Evolutionary conservation across 345 rosid genomes (phyloP), one percentile per base, ranked within the genome.

Genomic region (Erodium maritimum): DNA sequence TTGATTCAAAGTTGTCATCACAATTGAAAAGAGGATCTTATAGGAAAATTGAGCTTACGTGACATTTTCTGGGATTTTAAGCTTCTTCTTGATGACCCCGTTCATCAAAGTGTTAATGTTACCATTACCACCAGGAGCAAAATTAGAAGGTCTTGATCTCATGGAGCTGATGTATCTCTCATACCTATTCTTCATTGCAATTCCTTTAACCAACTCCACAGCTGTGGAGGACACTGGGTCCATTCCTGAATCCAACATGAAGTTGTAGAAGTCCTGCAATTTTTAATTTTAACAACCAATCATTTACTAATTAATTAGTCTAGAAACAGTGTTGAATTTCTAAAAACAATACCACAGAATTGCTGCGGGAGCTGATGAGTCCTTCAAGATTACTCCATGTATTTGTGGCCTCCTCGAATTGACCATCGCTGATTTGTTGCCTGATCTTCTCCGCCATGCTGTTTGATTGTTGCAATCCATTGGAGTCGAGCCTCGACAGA

Each of bases 251-350:
- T 84, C 96, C 73, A 73, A 61, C 4, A 91, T 69, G 59, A 88
- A 88, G 58, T 91, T 91, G 63, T 91, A 86, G 58, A 91, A 84
- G 55, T 91, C 95, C 95, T 88, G 77, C 67, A 65, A 33, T n/a
- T n/a, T 21, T 12, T 51, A 60, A 19, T 24, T 22, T 24, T 42
- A n/a, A 16, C 7, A 20, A n/a, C n/a, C n/a, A n/a, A n/a, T n/a
- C 23, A 19, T 53, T 53, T 18, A 0, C 0, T 19, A n/a, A 19
- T 22, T 21, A 23, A 22, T 55, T 57, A n/a, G n/a, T n/a, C n/a
- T n/a, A n/a, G n/a, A n/a, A n/a, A n/a, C n/a, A n/a, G n/a, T n/a
- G n/a, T n/a, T n/a, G n/a, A n/a, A n/a, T n/a, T n/a, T n/a, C n/a
- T n/a, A n/a, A 16, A 33, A 4, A 19, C 7, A 17, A 17, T 85